Base-by-base conservation (phyloP, 1,284 basidiomycete species). In the Ceraceosorus guamensis region DNA sequence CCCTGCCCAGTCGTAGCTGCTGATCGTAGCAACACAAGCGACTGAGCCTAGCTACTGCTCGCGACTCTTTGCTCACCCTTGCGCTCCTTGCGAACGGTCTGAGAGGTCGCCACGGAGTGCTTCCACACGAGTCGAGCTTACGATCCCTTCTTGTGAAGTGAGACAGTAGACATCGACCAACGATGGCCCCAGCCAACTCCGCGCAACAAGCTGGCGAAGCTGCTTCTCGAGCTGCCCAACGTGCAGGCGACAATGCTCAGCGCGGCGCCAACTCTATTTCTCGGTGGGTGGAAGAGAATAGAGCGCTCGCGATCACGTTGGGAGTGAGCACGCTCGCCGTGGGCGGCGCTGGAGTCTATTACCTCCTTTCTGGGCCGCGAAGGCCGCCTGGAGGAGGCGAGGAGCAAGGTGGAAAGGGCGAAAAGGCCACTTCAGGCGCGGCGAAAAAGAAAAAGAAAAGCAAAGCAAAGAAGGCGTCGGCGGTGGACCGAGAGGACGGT, bases 221-320 rank as follows among this genome's bases (percentile, higher is more conserved):
- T n/a, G 37, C 37, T n/a, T 41, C 37, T 8, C 37, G 37, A 8
- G n/a, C 37, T 41, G 37, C 37, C 37, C 8, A 8, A 8, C 37
- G 37, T 41, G 37, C 37, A 8, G 37, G 37, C 37, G 37, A 8
- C 37, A 8, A 46, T 31, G 52, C 43, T 32, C 31, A 46, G 24
- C 44, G 30, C 8, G 39, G 14, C 10, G 39, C 57, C 31, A 46
- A 52, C 10, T 14, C 49, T 16, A 32, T 56, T 35, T 35, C 53
- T 31, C 46, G 53, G 53, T 75, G 68, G 70, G 61, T 71, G 46
- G 66, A 75, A 45, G 70, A 73, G 54, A 71, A 75, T 57, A 62
- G 65, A 44, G 61, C 59, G 5, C 61, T 73, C 47, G 71, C 70
- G 48, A 62, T 69, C 51, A 67, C 66, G 2, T 53, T 73, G 7